Evolutionary conservation across 176 grass and related monocot genomes (phyloP).

Genomic region (Miscanthus lutarioriparius): DNA sequence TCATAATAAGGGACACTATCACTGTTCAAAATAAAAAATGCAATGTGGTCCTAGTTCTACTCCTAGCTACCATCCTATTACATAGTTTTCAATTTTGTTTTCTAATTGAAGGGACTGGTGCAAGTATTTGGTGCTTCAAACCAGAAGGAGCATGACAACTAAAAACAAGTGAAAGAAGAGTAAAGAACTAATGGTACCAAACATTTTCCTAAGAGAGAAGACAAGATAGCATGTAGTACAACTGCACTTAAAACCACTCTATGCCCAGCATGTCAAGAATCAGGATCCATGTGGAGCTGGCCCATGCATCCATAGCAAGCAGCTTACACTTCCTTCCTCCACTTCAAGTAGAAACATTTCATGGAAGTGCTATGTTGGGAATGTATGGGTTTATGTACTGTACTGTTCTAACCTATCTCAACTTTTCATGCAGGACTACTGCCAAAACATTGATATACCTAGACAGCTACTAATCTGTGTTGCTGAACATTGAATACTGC

Average conservation of each 20-base stretch:
- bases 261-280: neutral
- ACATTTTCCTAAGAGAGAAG: neutral
- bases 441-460: neutral
- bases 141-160: constrained; percentile 16
- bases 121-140: constrained; percentile 9
- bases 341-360: neutral
- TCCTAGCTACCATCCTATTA: neutral
- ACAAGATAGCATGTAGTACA: neutral
- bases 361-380: neutral
- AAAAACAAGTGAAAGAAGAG: constrained; percentile 1
- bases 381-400: neutral
- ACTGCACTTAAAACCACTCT: neutral
- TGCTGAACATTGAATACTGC: neutral
- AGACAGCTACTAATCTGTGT: neutral
- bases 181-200: constrained; percentile 16
- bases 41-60: neutral
- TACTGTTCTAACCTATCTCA: neutral
- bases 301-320: neutral
- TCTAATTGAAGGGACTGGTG: neutral
- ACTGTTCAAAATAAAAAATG: constrained; percentile 5
- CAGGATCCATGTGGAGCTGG: neutral
- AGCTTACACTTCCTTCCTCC: too few relatives aligned
- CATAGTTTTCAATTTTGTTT: neutral
- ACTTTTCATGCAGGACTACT: neutral
- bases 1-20: neutral